Percentiles rank a stretch among this genome's conserved stretches.
phyloP scores from a whole-genome alignment of 2,329 filamentous ascomycete genomes.

The Paramyrothecium sp. region DNA sequence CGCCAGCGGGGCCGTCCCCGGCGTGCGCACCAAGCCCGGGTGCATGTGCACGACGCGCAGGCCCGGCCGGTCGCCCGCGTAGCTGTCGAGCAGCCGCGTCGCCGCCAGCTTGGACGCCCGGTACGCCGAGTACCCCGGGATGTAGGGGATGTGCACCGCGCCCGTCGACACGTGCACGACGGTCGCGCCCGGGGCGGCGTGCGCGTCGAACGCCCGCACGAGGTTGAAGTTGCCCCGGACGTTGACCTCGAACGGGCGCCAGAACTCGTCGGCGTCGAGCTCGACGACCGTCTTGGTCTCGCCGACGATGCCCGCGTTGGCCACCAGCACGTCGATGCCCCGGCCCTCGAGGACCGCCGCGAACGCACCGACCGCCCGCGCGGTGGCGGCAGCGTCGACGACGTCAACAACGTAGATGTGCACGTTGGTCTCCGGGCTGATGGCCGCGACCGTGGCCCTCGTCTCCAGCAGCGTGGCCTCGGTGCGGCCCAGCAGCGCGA shows the following conservation, averaged over 20 bases:
- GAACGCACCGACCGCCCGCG: slow-evolving; percentile 13
- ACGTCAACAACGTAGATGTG: slow-evolving; percentile 29
- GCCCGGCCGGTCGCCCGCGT: slow-evolving; percentile 36
- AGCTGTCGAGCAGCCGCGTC: slow-evolving; percentile 38
- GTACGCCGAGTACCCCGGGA: slow-evolving; percentile 32
- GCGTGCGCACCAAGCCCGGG: slow-evolving; percentile 36
- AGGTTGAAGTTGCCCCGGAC: slow-evolving; percentile 26
- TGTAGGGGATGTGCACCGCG: slow-evolving; percentile 18
- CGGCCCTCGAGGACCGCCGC: slow-evolving; percentile 21
- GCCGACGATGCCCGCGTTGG: slow-evolving; percentile 26
- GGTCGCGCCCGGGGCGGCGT: slow-evolving; percentile 20
- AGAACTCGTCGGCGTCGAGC: neutral
- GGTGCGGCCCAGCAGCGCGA: slow-evolving; percentile 41
- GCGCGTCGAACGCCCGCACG: slow-evolving; percentile 21
- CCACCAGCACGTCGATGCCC: slow-evolving; percentile 31
- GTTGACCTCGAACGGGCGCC: slow-evolving; percentile 23
- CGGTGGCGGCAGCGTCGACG: slow-evolving; percentile 17
- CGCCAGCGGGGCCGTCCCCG: slow-evolving; percentile 15
- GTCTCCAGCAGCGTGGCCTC: slow-evolving; percentile 25
- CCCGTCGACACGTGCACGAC: slow-evolving; percentile 20
- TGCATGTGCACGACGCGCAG: slow-evolving; percentile 40
- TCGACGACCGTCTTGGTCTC: slow-evolving; percentile 9
- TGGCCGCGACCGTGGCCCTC: slow-evolving; percentile 32
- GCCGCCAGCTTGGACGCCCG: slow-evolving; percentile 39
- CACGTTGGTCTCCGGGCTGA: slow-evolving; percentile 53